These are phyloP conservation scores for Elsinoe necatrix DNA, from an alignment of 2,329 filamentous ascomycete genomes.

Conservation along the genomic window DNA sequence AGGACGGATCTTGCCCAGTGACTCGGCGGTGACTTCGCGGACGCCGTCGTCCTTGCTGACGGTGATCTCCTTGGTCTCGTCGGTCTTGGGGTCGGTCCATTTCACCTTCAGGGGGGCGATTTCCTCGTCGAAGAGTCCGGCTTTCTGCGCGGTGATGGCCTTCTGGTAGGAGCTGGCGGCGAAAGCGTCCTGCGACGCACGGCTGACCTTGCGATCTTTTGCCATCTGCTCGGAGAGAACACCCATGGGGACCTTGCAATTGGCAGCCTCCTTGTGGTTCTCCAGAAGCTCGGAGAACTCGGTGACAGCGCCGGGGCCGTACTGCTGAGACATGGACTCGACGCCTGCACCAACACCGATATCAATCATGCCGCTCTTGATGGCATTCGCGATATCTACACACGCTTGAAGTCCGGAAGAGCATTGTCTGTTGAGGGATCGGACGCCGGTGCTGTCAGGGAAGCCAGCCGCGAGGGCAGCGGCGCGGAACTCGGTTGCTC, in stretches of 20 bases:
- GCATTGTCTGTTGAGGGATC: slow-evolving; percentile 87
- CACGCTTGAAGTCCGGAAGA: slow-evolving; percentile 86
- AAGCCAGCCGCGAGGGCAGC: slow-evolving; percentile 86
- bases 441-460: slow-evolving; percentile 74
- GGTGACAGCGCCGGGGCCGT: slow-evolving; percentile 78
- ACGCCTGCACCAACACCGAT: slow-evolving; percentile 89
- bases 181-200: slow-evolving; percentile 78
- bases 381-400: slow-evolving; percentile 89
- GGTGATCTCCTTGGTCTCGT: slow-evolving; percentile 72
- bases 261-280: slow-evolving; percentile 68
- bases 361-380: slow-evolving; percentile 87
- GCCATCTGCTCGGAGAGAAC: slow-evolving; percentile 92
- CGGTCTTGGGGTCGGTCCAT: slow-evolving; percentile 83
- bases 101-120: slow-evolving; percentile 80
- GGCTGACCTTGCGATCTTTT: slow-evolving; percentile 65
- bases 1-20: slow-evolving; percentile 79
- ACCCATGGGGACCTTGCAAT: slow-evolving; percentile 98
- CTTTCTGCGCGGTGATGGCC: slow-evolving; percentile 73
- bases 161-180: slow-evolving; percentile 90
- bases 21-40: slow-evolving; percentile 75
- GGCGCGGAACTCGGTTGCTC: slow-evolving; percentile 93
- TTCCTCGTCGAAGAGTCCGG: slow-evolving; percentile 87
- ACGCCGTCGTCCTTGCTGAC: slow-evolving; percentile 84
- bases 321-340: slow-evolving; percentile 91
- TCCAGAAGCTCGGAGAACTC: slow-evolving; percentile 91